Evolutionary conservation across 1,284 basidiomycete species (phyloP), one percentile per base, ranked within the genome.

Genomic region (Malassezia nana): DNA sequence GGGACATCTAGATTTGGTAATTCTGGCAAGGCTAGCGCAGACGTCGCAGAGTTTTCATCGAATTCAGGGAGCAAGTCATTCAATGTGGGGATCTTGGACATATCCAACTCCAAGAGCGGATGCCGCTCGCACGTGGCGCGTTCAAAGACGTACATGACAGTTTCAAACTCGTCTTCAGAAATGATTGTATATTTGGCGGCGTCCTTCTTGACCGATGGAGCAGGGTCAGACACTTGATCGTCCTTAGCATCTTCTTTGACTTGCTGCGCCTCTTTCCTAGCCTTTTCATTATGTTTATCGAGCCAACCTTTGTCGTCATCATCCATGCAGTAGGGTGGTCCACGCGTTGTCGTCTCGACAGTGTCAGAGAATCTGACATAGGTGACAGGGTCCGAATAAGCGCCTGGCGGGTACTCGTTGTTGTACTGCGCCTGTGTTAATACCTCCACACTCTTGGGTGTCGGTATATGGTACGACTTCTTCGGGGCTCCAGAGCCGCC

Each of bases 231-330:
- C 13, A 20, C 51, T 12, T 44, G 22, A 5, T 45, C 45, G 6
- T 12, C 18, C 73, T 87, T 87, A 22, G 84, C 79, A 64, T 81
- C 85, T 38, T 84, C 81, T 64, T 86, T 83, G 0, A 81, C 80
- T 56, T 84, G 84, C 1, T 85, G 84, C 13, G 88, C 85, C 70
- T 89, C 88, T 16, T 88, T 86, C 44, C 86, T 82, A 2, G 86
- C 86, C 61, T 86, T 83, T 64, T 86, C 84, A 66, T 96, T 96
- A 73, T 89, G 89, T 74, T 83, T 85, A 59, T 86, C 84, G 32
- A 98, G 81, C 91, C 92, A 98, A 53, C 86, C 85, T 64, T 86
- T 83, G 76, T 98, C 94, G 32, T 88, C 85, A 74, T 98, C 94
- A 69, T 98, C 94, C 84, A 96, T 86, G 65, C 84, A 87, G 74